These are phyloP conservation scores for Cercospora sesami DNA, from an alignment of 2,329 filamentous ascomycete species.

Conservation along the genomic window DNA sequence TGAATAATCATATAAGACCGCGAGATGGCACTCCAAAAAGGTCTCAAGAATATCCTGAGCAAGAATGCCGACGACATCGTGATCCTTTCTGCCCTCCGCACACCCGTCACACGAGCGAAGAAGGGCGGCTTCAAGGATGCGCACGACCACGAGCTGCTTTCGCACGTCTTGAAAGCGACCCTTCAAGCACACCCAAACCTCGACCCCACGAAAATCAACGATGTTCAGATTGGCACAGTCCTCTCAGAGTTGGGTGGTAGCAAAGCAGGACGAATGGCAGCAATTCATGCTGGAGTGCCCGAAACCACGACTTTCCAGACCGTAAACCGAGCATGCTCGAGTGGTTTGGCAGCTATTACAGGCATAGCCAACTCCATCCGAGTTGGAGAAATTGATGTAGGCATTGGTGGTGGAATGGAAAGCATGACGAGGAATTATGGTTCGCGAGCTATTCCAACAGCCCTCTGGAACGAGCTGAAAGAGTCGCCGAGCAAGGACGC, in stretches of 20 bases:
- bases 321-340: conserved; percentile 83
- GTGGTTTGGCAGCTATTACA: conserved; percentile 74
- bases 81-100: conserved; percentile 86
- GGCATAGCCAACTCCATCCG: conserved; percentile 72
- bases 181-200: conserved; percentile 71
- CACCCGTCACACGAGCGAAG: conserved; percentile 79
- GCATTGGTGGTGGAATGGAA: conserved; percentile 89
- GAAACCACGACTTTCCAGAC: conserved; percentile 76
- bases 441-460: conserved; percentile 75
- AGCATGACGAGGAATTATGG: conserved; percentile 95
- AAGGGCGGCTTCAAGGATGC: conserved; percentile 83
- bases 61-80: conserved; percentile 81
- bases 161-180: conserved; percentile 65
- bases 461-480: conserved; percentile 73
- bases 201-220: conserved; percentile 68
- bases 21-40: conserved; percentile 44
- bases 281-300: conserved; percentile 78
- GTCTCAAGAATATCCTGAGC: conserved; percentile 72
- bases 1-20: not conserved
- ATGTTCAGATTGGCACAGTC: conserved; percentile 84
- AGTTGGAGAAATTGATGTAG: conserved; percentile 69
- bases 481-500: conserved; percentile 67
- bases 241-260: conserved; percentile 86
- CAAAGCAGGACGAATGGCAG: conserved; percentile 88
- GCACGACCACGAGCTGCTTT: conserved; percentile 85